Percentiles rank a stretch among this genome's conserved stretches.
These are phyloP conservation scores for Amanita rubescens DNA, from an alignment of 768 basidiomycete genomes.

Conservation along the genomic window DNA sequence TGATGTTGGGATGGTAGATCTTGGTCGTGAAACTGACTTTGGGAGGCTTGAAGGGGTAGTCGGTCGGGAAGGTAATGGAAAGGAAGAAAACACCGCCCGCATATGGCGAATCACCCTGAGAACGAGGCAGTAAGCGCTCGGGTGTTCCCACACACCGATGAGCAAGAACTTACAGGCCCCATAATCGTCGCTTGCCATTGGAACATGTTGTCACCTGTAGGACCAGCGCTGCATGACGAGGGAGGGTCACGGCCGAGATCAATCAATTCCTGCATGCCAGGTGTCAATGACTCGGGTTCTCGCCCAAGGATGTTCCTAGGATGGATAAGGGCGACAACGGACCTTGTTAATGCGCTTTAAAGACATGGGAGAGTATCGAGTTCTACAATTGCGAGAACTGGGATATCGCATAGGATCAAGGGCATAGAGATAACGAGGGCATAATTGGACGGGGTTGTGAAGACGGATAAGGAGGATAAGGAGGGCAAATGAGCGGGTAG, in stretches of 20 bases:
- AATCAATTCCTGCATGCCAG: slow-evolving; percentile 76
- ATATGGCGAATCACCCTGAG: slow-evolving; percentile 93
- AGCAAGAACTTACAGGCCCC: slow-evolving; percentile 77
- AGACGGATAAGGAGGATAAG: background rate
- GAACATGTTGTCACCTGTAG: slow-evolving; percentile 97
- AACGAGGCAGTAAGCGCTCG: slow-evolving; percentile 20
- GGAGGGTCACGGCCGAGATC: slow-evolving; percentile 99
- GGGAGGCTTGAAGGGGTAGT: slow-evolving; percentile 99
- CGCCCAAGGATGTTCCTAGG: slow-evolving; percentile 11
- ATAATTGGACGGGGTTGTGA: background rate
- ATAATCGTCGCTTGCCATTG: slow-evolving; percentile 99
- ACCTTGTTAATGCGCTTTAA: slow-evolving; percentile 99
- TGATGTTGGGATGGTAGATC: slow-evolving; percentile 99
- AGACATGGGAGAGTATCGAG: slow-evolving; percentile 56
- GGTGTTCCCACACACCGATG: slow-evolving; percentile 1
- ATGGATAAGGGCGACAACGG: slow-evolving; percentile 9
- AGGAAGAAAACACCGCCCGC: slow-evolving; percentile 99
- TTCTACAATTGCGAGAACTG: slow-evolving; percentile 23
- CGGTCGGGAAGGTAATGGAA: slow-evolving; percentile 87
- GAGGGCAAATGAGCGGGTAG: slow-evolving; percentile 5
- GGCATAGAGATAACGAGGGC: background rate
- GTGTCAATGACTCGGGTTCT: slow-evolving; percentile 4
- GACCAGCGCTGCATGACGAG: slow-evolving; percentile 98
- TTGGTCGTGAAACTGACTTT: slow-evolving; percentile 99
- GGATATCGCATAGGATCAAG: slow-evolving; percentile 36